Evolutionary conservation across 208 protist genomes (phyloP).

Genomic region (Wallacemonas sp.): DNA sequence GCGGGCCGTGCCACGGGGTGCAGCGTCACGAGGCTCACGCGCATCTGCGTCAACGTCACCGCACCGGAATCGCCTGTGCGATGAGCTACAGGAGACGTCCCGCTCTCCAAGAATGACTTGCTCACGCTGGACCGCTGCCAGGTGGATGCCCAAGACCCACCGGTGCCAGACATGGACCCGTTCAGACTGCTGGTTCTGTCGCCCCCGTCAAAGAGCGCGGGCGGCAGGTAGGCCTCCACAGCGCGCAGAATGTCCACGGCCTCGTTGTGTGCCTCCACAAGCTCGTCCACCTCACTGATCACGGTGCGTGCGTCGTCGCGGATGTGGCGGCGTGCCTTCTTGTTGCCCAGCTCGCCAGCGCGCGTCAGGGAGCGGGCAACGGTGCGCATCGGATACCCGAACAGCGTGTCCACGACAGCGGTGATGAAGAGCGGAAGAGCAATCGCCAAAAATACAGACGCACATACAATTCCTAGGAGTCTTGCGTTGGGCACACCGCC

Average conservation of each 20-base stretch:
- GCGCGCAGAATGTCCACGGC: constrained; percentile 8
- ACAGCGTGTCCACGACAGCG: not conserved
- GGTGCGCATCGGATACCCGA: not conserved
- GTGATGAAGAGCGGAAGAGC: not conserved
- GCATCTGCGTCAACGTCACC: not conserved
- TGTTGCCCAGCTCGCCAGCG: constrained; percentile 4
- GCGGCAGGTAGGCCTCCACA: constrained; percentile 7
- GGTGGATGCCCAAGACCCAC: not conserved
- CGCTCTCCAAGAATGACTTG: not conserved
- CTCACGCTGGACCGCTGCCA: not conserved
- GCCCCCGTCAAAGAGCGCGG: not conserved
- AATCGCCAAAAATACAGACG: not conserved
- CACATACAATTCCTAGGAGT: not conserved
- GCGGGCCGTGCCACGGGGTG: not conserved
- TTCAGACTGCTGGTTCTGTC: not conserved
- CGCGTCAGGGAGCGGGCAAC: constrained; percentile 3
- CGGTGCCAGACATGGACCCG: not conserved
- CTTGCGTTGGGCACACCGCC: not conserved
- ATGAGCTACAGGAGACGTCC: not conserved
- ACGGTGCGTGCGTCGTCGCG: constrained; percentile 4
- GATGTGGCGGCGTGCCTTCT: constrained; percentile 1
- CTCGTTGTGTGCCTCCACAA: constrained; percentile 4
- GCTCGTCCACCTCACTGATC: not conserved
- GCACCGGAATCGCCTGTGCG: not conserved
- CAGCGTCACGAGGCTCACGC: not conserved